These are phyloP conservation scores for Fragilaria crotonensis DNA, from an alignment of 108 stramenopile species.

Conservation along the genomic window DNA sequence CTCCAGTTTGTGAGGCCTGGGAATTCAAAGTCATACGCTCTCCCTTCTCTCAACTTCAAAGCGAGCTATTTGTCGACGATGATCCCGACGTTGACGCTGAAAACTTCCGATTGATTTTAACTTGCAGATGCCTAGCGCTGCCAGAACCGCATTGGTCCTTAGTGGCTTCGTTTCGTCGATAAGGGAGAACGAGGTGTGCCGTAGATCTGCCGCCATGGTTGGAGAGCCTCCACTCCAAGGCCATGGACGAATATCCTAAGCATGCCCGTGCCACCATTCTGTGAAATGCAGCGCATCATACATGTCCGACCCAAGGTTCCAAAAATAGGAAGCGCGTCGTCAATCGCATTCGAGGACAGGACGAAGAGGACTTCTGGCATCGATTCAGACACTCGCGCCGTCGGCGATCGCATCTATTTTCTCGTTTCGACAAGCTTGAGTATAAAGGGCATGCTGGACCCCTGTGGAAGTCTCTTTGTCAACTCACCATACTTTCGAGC, in stretches of 20 bases:
- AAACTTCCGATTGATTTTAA: not conserved
- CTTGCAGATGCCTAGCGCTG: not conserved
- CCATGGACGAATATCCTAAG: too few species aligned
- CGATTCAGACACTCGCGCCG: conserved; percentile 92
- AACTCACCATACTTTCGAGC: conserved; percentile 94
- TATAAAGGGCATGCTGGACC: conserved; percentile 84
- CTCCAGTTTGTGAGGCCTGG: conserved; percentile 16
- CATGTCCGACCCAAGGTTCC: not conserved
- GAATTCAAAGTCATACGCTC: conserved; percentile 36
- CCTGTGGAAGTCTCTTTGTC: conserved; percentile 92
- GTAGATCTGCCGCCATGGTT: not conserved
- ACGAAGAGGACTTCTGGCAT: conserved; percentile 83
- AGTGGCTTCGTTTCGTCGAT: not conserved
- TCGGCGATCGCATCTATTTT: conserved; percentile 94
- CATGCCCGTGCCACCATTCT: too few species aligned
- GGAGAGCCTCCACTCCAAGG: not conserved
- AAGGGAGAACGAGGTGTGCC: not conserved
- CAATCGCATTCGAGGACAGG: conserved; percentile 89
- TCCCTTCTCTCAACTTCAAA: conserved; percentile 25
- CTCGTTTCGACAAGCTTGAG: conserved; percentile 83
- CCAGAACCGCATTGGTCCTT: not conserved
- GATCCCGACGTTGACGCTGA: not conserved
- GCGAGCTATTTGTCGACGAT: not conserved
- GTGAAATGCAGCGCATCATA: too few species aligned
- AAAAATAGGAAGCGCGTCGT: conserved; percentile 46